Base-by-base conservation (phyloP, 805 yeast species). In the Sugiyamaella floridensis region DNA sequence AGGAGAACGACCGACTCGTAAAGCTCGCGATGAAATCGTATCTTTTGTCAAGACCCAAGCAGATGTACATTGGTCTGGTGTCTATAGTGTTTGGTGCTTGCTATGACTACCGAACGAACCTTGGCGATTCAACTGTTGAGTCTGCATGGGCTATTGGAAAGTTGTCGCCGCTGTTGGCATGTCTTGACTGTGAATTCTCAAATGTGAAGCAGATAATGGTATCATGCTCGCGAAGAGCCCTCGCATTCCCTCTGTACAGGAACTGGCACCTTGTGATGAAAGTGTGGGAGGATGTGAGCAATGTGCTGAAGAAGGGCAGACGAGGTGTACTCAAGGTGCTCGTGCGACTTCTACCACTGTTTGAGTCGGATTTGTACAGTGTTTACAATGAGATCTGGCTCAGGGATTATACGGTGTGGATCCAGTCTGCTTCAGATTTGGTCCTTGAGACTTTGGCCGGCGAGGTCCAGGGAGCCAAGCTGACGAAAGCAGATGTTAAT, bases 61-160 rank as follows among this genome's bases (percentile, higher is more conserved):
- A 79, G n/a, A 63, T 80, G 0, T 83, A 88, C 60, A 73, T 83
- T 42, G 75, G 86, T 0, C 66, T 92, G 1, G 64, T 89, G 0
- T 80, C 86, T 19, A 57, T 90, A 0, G 58, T 93, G 16, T 93
- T 86, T 67, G 81, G 85, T 1, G 86, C 81, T 60, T 77, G 79
- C 50, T 89, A 83, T 64, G 97, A 93, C 57, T 68, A 77, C 48
- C 71, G 97, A 40, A 85, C 85, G 50, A 88, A 84, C 40, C 81
- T 79, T 62, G 83, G 82, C n/a, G 80, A 75, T 15, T 79, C 81
- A 49, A 88, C 81, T 15, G 81, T 86, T 4, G 99, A 93, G 67
- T 85, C 95, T 53, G 88, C 95, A 0, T 93, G 99, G 99, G 83
- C 92, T 0, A 77, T 93, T 4, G 99, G 99, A 1, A 89, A 85